These are phyloP conservation scores for Glomus cerebriforme DNA, from an alignment of 192 early-diverging fungal species.

Conservation along the genomic window DNA sequence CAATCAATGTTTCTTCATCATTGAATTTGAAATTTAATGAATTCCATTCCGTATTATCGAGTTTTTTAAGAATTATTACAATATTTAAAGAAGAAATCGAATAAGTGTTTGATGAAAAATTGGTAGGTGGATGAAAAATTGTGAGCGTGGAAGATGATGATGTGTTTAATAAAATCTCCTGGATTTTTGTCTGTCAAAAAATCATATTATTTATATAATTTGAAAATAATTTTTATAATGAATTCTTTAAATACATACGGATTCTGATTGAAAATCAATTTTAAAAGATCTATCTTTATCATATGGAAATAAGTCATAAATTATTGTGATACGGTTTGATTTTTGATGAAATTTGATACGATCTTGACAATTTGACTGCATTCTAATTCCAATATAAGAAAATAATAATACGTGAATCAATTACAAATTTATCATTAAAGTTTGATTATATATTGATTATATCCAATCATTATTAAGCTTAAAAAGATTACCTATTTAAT, in stretches of 20 bases:
- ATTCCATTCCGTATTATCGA: slow-evolving; percentile 1
- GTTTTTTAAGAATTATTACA: not conserved
- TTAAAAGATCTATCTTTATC: not conserved
- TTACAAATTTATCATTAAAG: no score
- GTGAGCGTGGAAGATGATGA: not conserved
- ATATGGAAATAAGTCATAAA: not conserved
- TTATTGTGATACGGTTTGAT: not conserved
- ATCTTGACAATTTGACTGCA: not conserved
- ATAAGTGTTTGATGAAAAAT: not conserved
- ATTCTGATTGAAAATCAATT: not conserved
- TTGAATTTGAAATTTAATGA: not conserved
- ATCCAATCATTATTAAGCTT: no score
- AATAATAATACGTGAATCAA: no score
- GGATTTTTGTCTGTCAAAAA: not conserved
- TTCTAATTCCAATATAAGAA: not conserved
- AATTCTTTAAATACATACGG: not conserved
- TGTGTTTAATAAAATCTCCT: not conserved
- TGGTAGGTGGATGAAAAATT: not conserved
- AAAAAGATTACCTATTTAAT: no score
- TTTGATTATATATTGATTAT: no score
- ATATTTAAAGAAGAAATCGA: slow-evolving; percentile 8
- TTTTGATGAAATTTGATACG: not conserved
- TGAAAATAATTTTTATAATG: no score
- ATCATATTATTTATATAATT: not conserved
- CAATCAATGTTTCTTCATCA: not conserved